Percentiles rank a stretch among this genome's conserved stretches.
Evolutionary conservation across 2,329 filamentous ascomycete species (phyloP).

Genomic region (Lasiodiplodia hormozganensis): DNA sequence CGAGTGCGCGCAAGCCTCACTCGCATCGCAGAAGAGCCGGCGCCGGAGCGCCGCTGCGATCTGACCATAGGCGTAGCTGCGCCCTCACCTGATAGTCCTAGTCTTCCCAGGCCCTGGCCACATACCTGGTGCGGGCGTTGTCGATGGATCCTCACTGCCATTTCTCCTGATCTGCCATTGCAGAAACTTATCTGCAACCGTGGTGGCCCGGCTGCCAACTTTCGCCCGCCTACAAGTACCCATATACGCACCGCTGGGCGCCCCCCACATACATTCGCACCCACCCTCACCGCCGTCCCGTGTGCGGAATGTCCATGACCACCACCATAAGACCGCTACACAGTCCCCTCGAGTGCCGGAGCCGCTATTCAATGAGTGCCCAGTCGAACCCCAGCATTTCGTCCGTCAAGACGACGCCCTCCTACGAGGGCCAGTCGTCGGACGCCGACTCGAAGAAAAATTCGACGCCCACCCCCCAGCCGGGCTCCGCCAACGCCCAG

Average conservation of each 20-base stretch:
- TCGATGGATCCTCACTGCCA: conserved; percentile 22
- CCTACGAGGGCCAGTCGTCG: conserved; percentile 48
- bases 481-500: conserved; percentile 1
- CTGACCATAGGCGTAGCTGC: conserved; percentile 29
- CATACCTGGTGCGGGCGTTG: conserved; percentile 20
- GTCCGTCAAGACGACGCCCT: conserved; percentile 43
- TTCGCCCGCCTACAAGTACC: conserved; percentile 26
- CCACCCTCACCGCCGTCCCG: conserved; percentile 28
- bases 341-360: conserved; percentile 42
- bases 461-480: conserved; percentile 33
- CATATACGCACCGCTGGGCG: conserved; percentile 24
- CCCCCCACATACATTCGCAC: conserved; percentile 25
- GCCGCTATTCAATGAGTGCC: conserved; percentile 46
- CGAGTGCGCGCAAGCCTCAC: conserved; percentile 28
- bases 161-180: conserved; percentile 31
- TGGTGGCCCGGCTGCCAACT: conserved; percentile 27
- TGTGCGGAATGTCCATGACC: conserved; percentile 30
- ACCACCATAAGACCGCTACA: conserved; percentile 29
- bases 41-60: conserved; percentile 27
- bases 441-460: conserved; percentile 46
- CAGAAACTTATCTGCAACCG: conserved; percentile 29
- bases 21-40: conserved; percentile 28
- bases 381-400: conserved; percentile 43
- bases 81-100: conserved; percentile 30
- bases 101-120: conserved; percentile 26